Percentiles rank a stretch among this genome's conserved stretches.
Evolutionary conservation across 169 alveolate species (phyloP).

Genomic region (Perkinsus olseni): DNA sequence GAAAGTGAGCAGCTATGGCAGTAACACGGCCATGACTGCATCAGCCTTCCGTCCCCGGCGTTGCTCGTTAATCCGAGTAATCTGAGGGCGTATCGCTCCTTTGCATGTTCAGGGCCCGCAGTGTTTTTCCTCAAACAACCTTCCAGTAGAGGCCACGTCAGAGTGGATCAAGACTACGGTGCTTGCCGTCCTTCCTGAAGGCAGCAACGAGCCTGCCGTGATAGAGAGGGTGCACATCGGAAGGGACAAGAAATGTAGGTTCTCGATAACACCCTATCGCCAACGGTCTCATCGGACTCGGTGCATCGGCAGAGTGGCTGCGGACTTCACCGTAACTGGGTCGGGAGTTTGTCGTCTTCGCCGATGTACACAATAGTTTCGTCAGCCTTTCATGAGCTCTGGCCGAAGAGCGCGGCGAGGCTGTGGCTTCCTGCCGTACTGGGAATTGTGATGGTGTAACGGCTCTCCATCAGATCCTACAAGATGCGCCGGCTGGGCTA

Average conservation of each 20-base stretch:
- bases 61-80: no score
- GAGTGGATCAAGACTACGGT: background rate
- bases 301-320: no score
- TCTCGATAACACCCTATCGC: background rate
- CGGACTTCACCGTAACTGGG: no score
- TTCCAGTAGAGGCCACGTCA: background rate
- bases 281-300: no score
- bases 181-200: background rate
- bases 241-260: background rate
- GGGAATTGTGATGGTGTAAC: background rate
- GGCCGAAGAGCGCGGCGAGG: no score
- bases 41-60: no score
- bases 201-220: background rate
- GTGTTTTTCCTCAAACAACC: background rate
- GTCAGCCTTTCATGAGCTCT: no score
- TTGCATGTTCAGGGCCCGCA: background rate
- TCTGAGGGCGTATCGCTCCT: background rate
- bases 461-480: background rate
- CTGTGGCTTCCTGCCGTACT: no score
- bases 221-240: background rate
- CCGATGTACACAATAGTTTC: no score
- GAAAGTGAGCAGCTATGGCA: background rate
- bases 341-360: no score
- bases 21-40: no score
- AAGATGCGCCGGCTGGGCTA: background rate